Base-by-base conservation (phyloP, 495 filamentous ascomycete genomes). In the Staphylotrichum tortipilum region DNA sequence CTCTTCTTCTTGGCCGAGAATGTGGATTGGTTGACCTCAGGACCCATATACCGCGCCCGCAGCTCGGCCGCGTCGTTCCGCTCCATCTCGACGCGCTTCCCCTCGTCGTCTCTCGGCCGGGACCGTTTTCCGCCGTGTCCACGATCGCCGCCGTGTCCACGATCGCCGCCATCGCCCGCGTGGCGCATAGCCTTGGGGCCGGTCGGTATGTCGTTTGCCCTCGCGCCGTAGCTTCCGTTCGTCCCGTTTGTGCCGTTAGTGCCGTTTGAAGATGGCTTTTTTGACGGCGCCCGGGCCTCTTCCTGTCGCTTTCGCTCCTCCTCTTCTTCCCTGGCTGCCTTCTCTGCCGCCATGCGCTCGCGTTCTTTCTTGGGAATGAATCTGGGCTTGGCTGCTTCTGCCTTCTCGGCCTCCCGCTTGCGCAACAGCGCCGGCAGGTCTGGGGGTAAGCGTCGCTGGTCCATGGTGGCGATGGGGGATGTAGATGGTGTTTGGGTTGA, bases 1-100 rank as follows among this genome's bases (percentile, higher is more conserved):
- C 91, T 79, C 73, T 97, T 98, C 77, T 97, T 97, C 76, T 95
- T 94, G 8, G 88, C 89, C 0, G 89, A 94, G 61, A 95, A 95
- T 24, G 82, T 95, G 3, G 87, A 94, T 40, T 82, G 83, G 52
- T 88, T 87, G 52, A 85, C 79, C 41, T 95, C 88, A 10, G 85
- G 83, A 7, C 92, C 92, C 89, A 98, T 95, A 60, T 98, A 98
- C 41, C 85, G 75, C 39, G 89, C 81, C 49, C 86, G 78, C 40
- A 89, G 81, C 52, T 94, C 72, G 15, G 81, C 80, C 21, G 86
- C 85, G 65, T 92, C 86, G 11, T 82, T 78, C 41, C 88, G 84
- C 50, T 90, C 89, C 43, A 66, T 63, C 44, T 65, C 62, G 28
- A 78, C 75, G 19, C 79, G 76, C 58, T 85, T 84, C 35, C 77